Evolutionary conservation across 495 filamentous ascomycete genomes (phyloP), one percentile per base, ranked within the genome.

Genomic region (Xylaria venustula): DNA sequence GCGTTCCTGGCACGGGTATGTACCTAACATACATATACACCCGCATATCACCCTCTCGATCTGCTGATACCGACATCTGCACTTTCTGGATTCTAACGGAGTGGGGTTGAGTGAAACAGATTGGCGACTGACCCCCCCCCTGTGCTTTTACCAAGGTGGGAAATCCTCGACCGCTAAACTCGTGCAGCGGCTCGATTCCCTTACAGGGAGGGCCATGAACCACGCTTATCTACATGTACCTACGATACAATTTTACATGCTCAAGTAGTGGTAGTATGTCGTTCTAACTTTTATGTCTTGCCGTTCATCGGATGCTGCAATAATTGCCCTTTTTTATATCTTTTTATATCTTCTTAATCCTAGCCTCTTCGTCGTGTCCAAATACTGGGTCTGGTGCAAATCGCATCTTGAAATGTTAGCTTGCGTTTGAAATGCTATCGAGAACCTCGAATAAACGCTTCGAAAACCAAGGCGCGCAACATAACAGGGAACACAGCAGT

Each of bases 91-190:
- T 7, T 32, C n/a, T 5, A 19, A 14, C 11, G 34, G 25, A 22
- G 53, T 44, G 40, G 53, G 40, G 23, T 42, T 8, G 9, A 28
- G n/a, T 44, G 52, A 54, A 44, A 45, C 53, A 55, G 25, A 45
- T 45, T 34, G 40, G 26, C 40, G 53, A 55, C 26, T 8, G 25
- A 54, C 23, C 36, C 36, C 47, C 23, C 19, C 7, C 11, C 14
- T 30, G 19, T 19, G 4, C 26, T 40, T 32, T 32, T 4, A 49
- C 50, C 14, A 40, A 36, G 30, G 23, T 40, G 30, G 49, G 49
- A 52, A 40, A 32, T 20, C 30, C 30, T 11, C 5, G 30, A 34
- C 30, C 11, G 11, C 30, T 34, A n/a, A n/a, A n/a, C n/a, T n/a
- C n/a, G n/a, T n/a, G n/a, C n/a, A n/a, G n/a, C n/a, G n/a, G n/a